phyloP scores from a whole-genome alignment of 2,329 filamentous ascomycete genomes.

The Venturia aucupariae region DNA sequence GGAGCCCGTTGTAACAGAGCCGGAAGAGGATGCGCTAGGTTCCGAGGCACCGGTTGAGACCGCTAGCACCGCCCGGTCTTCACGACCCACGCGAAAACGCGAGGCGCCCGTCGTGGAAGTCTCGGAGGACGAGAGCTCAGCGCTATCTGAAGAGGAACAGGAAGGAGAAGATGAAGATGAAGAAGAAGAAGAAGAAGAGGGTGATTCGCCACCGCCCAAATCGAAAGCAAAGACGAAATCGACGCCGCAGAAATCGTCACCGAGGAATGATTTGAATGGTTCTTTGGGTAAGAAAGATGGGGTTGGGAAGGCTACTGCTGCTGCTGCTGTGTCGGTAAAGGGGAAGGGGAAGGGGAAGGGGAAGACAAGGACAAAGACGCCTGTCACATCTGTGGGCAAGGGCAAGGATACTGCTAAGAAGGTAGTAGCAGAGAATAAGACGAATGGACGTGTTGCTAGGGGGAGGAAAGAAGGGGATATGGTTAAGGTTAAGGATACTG shows the following conservation, averaged over 20 bases:
- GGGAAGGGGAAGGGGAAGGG: too few relatives aligned
- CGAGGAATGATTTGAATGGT: not conserved
- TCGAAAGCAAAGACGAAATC: not conserved
- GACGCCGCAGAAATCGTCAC: not conserved
- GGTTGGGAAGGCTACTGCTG: not conserved
- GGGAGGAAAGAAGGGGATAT: too few relatives aligned
- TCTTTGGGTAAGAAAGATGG: not conserved
- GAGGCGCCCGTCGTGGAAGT: not conserved
- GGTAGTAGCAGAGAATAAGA: not conserved
- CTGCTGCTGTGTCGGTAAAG: not conserved
- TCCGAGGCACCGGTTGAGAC: not conserved
- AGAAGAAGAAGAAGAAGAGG: not conserved
- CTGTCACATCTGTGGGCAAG: not conserved
- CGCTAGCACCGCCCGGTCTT: not conserved
- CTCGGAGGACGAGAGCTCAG: not conserved
- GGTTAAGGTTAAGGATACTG: not conserved
- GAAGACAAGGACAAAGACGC: too few relatives aligned
- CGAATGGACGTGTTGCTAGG: not conserved
- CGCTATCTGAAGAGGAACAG: not conserved
- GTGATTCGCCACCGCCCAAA: not conserved
- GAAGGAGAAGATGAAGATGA: too few relatives aligned
- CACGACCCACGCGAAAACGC: not conserved
- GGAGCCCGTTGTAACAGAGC: conserved; percentile 15
- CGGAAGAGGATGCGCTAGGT: conserved; percentile 14
- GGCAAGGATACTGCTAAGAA: not conserved